These are phyloP conservation scores for Fraxinus xanthoxyloides DNA, from an alignment of 305 asterid genomes.

Conservation along the genomic window DNA sequence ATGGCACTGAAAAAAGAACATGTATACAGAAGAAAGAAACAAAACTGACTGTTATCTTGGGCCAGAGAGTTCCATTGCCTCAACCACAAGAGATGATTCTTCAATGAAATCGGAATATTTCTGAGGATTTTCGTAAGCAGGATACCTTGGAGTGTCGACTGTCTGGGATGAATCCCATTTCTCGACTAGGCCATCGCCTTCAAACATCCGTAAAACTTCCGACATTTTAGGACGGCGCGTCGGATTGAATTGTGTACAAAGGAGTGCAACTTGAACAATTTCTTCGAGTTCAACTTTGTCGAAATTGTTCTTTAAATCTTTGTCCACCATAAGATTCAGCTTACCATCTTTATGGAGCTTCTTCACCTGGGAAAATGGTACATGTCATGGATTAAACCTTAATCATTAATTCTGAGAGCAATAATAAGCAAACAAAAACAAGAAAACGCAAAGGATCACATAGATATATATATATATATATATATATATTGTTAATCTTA, in stretches of 20 bases:
- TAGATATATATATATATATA: no score
- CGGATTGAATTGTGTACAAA: conserved; percentile 81
- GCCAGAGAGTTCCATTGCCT: conserved; percentile 93
- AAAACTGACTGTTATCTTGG: conserved; percentile 60
- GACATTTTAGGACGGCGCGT: conserved; percentile 84
- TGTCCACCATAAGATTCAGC: conserved; percentile 68
- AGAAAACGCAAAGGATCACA: no score
- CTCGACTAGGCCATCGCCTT: conserved; percentile 84
- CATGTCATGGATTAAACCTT: not conserved
- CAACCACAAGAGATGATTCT: conserved; percentile 75
- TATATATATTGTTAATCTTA: no score
- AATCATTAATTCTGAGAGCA: not conserved
- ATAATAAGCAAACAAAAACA: no score
- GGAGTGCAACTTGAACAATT: conserved; percentile 80
- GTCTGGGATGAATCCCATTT: conserved; percentile 91
- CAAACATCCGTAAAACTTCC: conserved; percentile 87
- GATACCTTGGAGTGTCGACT: conserved; percentile 55
- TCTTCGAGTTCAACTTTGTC: conserved; percentile 74
- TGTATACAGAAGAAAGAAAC: not conserved
- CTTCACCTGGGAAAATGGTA: conserved; percentile 70
- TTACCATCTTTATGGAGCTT: conserved; percentile 81
- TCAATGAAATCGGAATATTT: conserved; percentile 78
- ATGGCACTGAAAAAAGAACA: conserved; percentile 1
- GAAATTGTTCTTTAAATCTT: conserved; percentile 49
- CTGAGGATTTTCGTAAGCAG: no score